Percentiles rank a stretch among this genome's conserved stretches.
These are phyloP conservation scores for Teratosphaeria viscida DNA, from an alignment of 2,329 filamentous ascomycete species.

Conservation along the genomic window DNA sequence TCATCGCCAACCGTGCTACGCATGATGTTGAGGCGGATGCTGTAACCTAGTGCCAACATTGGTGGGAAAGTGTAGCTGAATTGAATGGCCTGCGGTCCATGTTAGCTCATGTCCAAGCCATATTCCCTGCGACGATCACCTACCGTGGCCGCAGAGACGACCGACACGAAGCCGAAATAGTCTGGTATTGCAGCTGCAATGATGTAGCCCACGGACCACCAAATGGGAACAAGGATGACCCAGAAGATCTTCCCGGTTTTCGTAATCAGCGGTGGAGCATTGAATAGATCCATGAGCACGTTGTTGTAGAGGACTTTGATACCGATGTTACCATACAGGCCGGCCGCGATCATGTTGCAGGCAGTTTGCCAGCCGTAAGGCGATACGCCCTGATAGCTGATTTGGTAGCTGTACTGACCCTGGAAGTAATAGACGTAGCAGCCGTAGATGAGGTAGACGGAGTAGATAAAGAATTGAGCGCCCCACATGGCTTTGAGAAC, in stretches of 20 bases:
- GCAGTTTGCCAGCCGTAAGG: constrained; percentile 31
- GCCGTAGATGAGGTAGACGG: constrained; percentile 39
- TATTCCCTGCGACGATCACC: neutral
- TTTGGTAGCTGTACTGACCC: constrained; percentile 37
- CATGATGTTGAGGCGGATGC: constrained; percentile 33
- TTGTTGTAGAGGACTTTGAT: constrained; percentile 45
- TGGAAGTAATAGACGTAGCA: constrained; percentile 39
- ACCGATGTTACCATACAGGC: constrained; percentile 34
- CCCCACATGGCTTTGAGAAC: constrained; percentile 35
- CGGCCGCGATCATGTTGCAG: constrained; percentile 32
- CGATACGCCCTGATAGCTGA: constrained; percentile 32
- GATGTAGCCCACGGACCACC: constrained; percentile 48
- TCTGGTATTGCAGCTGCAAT: constrained; percentile 46
- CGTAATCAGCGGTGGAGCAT: constrained; percentile 41
- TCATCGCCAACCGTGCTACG: constrained; percentile 29
- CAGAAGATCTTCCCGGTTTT: constrained; percentile 43
- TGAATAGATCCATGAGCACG: constrained; percentile 42
- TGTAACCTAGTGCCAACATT: constrained; percentile 34
- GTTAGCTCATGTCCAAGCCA: neutral
- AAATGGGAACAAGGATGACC: constrained; percentile 42
- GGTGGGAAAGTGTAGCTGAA: constrained; percentile 52
- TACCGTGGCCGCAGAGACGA: constrained; percentile 42
- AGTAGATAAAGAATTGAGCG: constrained; percentile 40
- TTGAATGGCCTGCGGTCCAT: constrained; percentile 27
- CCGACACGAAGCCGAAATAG: constrained; percentile 23